Conservation (phyloP, 1,139 yeast genomes). For the Lizanozyma gosingica region DNA sequence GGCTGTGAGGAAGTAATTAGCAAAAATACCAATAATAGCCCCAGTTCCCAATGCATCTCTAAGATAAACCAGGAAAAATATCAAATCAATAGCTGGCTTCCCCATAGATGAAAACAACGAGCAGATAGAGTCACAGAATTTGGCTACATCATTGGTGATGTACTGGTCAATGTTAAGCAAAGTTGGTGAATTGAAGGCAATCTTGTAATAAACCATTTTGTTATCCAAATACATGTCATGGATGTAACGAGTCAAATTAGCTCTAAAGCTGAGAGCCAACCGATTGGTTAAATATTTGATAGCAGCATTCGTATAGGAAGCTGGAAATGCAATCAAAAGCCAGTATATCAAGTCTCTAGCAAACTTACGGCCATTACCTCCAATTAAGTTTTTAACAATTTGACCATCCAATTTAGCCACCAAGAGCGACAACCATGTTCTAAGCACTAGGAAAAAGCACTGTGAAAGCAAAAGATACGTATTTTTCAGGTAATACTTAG, state of each 20-base stretch:
- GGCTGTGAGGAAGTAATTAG: conserved; percentile 78
- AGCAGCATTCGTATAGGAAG: conserved; percentile 87
- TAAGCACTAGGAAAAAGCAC: conserved; percentile 62
- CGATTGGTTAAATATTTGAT: conserved; percentile 75
- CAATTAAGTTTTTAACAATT: conserved; percentile 81
- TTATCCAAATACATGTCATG: conserved; percentile 86
- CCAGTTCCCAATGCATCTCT: conserved; percentile 79
- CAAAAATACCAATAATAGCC: conserved; percentile 73
- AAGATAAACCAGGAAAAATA: conserved; percentile 80
- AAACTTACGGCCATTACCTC: conserved; percentile 72
- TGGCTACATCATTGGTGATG: conserved; percentile 76
- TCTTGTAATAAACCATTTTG: conserved; percentile 74
- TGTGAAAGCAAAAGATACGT: conserved; percentile 61
- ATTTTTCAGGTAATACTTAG: conserved; percentile 61
- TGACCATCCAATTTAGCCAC: conserved; percentile 91
- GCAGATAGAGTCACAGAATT: conserved; percentile 77
- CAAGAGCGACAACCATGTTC: conserved; percentile 82
- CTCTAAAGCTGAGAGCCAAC: conserved; percentile 75
- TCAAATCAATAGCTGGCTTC: conserved; percentile 80
- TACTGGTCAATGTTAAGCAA: conserved; percentile 59
- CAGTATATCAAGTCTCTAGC: conserved; percentile 73
- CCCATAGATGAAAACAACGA: conserved; percentile 84
- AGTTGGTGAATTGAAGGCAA: conserved; percentile 37
- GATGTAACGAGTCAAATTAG: conserved; percentile 74
- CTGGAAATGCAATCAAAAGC: conserved; percentile 88